Conservation (phyloP, 2,329 filamentous ascomycete species). For the Xylaria polymorpha region DNA sequence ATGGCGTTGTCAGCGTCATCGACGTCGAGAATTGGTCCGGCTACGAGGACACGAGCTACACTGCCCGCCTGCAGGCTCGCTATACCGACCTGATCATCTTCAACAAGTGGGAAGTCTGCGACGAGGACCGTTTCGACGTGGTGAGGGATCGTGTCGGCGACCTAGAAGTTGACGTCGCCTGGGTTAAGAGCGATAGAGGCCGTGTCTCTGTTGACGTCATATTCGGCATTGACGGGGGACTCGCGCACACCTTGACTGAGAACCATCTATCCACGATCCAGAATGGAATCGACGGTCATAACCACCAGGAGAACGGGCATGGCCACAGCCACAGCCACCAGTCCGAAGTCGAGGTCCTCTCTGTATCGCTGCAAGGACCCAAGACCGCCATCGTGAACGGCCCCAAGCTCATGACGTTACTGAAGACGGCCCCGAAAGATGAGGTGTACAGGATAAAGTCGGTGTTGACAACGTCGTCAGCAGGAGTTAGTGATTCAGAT, state of each 20-base stretch:
- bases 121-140: constrained; percentile 79
- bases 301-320: constrained; percentile 7
- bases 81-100: constrained; percentile 93
- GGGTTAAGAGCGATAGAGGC: constrained; percentile 86
- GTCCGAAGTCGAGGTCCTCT: constrained; percentile 92
- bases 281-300: constrained; percentile 52
- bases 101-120: constrained; percentile 89
- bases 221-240: constrained; percentile 86
- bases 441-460: constrained; percentile 97
- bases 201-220: constrained; percentile 81
- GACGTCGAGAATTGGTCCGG: constrained; percentile 96
- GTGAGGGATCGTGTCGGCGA: constrained; percentile 83
- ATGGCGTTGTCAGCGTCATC: constrained; percentile 89
- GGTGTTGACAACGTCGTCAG: constrained; percentile 62
- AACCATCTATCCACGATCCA: constrained; percentile 49
- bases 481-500: constrained; percentile 61
- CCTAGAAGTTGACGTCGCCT: constrained; percentile 81
- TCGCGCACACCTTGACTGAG: constrained; percentile 69
- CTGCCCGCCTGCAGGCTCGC: constrained; percentile 85
- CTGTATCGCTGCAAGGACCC: constrained; percentile 72
- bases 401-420: constrained; percentile 72
- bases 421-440: constrained; percentile 84
- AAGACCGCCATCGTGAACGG: constrained; percentile 61
- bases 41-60: constrained; percentile 91
- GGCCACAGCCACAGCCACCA: constrained; percentile 69